phyloP scores from a whole-genome alignment of 1,139 yeast species.

The Eremothecium sinecaudum region DNA sequence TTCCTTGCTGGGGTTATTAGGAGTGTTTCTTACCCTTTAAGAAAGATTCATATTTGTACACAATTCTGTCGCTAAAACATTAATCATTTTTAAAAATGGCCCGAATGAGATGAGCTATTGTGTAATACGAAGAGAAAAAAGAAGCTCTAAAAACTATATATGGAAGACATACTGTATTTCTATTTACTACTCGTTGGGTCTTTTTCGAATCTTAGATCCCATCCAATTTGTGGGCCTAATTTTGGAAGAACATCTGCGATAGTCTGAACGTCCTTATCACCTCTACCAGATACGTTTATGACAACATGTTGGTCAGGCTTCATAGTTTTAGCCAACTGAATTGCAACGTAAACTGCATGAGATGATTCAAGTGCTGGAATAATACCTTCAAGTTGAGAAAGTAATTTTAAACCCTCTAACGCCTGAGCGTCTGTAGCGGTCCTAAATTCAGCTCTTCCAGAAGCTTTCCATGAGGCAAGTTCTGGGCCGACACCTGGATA shows the following conservation, averaged over 20 bases:
- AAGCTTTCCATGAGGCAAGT: constrained; percentile 87
- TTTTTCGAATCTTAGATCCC: constrained; percentile 86
- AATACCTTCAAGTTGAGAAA: constrained; percentile 93
- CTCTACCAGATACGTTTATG: constrained; percentile 92
- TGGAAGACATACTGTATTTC: too few species aligned
- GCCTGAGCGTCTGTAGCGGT: constrained; percentile 96
- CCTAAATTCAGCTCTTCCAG: constrained; percentile 81
- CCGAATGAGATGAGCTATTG: too few species aligned
- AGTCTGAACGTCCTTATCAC: constrained; percentile 97
- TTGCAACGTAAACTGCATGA: constrained; percentile 89
- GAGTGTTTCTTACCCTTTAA: too few species aligned
- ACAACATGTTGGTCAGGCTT: constrained; percentile 69
- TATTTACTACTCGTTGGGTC: too few species aligned
- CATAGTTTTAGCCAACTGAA: constrained; percentile 80
- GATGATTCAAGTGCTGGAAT: constrained; percentile 97
- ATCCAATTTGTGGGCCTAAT: constrained; percentile 81
- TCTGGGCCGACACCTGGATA: constrained; percentile 99
- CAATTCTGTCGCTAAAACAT: too few species aligned
- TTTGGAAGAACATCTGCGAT: constrained; percentile 90
- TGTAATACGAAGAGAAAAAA: too few species aligned
- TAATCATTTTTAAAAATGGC: too few species aligned
- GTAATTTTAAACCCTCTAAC: constrained; percentile 72
- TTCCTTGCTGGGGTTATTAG: too few species aligned
- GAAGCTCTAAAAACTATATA: too few species aligned
- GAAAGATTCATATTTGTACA: too few species aligned